phyloP scores from a whole-genome alignment of 1,139 yeast genomes.

The Zhuliangozyma parablackwelliae region DNA sequence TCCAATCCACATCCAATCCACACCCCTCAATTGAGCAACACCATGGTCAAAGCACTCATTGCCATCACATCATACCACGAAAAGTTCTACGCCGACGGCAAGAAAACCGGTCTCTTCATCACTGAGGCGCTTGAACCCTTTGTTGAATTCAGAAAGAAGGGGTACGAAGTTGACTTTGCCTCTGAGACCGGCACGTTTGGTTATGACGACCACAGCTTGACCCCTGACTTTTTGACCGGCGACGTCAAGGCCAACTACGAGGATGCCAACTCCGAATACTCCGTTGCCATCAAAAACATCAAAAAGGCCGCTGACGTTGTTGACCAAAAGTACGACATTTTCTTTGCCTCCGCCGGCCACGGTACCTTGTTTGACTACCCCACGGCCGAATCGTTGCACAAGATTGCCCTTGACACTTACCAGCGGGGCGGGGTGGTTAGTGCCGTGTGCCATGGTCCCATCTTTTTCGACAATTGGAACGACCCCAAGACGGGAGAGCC shows the following conservation, averaged over 20 bases:
- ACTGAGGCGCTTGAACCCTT: slow-evolving; percentile 58
- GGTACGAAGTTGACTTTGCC: slow-evolving; percentile 50
- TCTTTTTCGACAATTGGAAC: slow-evolving; percentile 44
- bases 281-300: slow-evolving; percentile 25
- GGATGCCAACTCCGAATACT: slow-evolving; percentile 36
- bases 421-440: slow-evolving; percentile 50
- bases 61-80: slow-evolving; percentile 50
- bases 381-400: slow-evolving; percentile 42
- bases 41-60: slow-evolving; percentile 35
- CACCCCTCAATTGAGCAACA: background rate
- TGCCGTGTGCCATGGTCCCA: slow-evolving; percentile 69
- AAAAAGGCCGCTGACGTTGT: slow-evolving; percentile 43
- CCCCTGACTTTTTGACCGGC: slow-evolving; percentile 35
- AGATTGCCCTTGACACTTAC: slow-evolving; percentile 43
- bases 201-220: slow-evolving; percentile 50
- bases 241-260: slow-evolving; percentile 37
- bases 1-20: too few species aligned
- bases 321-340: slow-evolving; percentile 46
- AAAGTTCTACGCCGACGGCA: slow-evolving; percentile 51
- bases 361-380: slow-evolving; percentile 59
- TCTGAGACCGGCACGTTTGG: slow-evolving; percentile 57
- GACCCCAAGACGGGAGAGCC: slow-evolving; percentile 39
- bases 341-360: slow-evolving; percentile 65
- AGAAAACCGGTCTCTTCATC: slow-evolving; percentile 53
- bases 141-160: slow-evolving; percentile 40